phyloP scores from a whole-genome alignment of 345 rosid genomes.

The Geranium rotundifolium region DNA sequence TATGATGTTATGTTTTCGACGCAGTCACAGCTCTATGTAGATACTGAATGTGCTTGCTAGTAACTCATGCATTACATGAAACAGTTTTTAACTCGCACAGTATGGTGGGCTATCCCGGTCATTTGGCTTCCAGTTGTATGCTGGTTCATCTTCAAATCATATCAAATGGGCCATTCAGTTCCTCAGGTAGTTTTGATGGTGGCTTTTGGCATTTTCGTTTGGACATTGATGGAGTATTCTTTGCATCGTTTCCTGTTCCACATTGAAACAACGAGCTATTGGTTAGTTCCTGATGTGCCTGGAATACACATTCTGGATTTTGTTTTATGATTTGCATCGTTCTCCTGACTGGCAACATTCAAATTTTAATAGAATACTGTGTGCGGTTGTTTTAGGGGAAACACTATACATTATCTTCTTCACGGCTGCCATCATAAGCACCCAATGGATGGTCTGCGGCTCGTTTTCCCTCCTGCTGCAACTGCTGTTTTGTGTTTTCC shows the following conservation, averaged over 20 bases:
- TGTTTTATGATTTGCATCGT: background rate
- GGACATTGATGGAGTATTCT: conserved; percentile 63
- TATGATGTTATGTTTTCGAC: background rate
- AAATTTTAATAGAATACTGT: background rate
- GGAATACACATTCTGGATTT: background rate
- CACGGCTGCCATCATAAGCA: conserved; percentile 98
- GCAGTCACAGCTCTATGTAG: background rate
- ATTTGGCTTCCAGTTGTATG: conserved; percentile 61
- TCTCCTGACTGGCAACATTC: background rate
- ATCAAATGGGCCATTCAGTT: conserved; percentile 31
- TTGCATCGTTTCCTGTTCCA: conserved; percentile 76
- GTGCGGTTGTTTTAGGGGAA: conserved; percentile 43
- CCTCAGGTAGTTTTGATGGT: conserved; percentile 27
- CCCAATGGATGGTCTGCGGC: conserved; percentile 88
- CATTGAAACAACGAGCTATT: conserved; percentile 49
- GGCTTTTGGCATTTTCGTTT: conserved; percentile 38
- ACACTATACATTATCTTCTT: conserved; percentile 76
- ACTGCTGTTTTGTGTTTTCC: conserved; percentile 56
- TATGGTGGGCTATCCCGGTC: conserved; percentile 69
- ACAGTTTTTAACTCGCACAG: conserved; percentile 62
- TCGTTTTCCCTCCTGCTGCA: conserved; percentile 85
- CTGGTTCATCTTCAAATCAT: background rate
- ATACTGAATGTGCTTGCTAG: background rate
- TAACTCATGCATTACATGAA: conserved; percentile 1
- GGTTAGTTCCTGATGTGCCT: conserved; percentile 22